A percentile compares a stretch with the other conserved stretches of the same genome.
phyloP scores from a whole-genome alignment of 495 filamentous ascomycete genomes.

The Neurospora terricola region DNA sequence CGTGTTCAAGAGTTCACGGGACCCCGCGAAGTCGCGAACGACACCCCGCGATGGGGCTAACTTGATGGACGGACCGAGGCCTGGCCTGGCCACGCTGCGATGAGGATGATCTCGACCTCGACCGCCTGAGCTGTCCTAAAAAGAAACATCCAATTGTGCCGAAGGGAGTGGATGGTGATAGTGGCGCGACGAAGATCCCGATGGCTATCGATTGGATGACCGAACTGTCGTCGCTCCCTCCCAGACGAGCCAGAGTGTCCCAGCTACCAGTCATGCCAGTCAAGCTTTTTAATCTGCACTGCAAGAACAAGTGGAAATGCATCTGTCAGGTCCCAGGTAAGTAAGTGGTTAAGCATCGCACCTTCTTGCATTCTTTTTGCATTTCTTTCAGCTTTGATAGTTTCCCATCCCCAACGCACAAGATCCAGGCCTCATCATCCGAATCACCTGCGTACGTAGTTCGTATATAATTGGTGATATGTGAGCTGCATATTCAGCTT shows the following conservation, averaged over 20 bases:
- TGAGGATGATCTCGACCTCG: background rate
- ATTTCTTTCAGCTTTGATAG: background rate
- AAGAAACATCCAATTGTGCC: background rate
- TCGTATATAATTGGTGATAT: background rate
- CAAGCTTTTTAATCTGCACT: background rate
- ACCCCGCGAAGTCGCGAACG: background rate
- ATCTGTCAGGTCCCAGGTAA: background rate
- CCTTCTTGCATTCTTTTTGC: no score
- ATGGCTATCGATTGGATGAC: background rate
- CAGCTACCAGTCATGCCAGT: background rate
- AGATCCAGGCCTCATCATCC: no score
- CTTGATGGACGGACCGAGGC: background rate
- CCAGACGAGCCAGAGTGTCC: background rate
- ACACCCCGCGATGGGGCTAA: background rate
- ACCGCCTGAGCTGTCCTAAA: background rate
- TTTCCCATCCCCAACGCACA: background rate
- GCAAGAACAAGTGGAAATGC: background rate
- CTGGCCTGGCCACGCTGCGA: background rate
- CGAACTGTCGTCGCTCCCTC: background rate
- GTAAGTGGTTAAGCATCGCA: background rate
- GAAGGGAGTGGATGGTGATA: background rate
- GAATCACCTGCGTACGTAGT: no score
- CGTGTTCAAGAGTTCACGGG: background rate
- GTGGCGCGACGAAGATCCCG: background rate
- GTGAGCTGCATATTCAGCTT: background rate